A percentile compares a stretch with the other conserved stretches of the same genome.
These are phyloP conservation scores for Pseudofabraea citricarpa DNA, from an alignment of 2,329 filamentous ascomycete species.

Conservation along the genomic window DNA sequence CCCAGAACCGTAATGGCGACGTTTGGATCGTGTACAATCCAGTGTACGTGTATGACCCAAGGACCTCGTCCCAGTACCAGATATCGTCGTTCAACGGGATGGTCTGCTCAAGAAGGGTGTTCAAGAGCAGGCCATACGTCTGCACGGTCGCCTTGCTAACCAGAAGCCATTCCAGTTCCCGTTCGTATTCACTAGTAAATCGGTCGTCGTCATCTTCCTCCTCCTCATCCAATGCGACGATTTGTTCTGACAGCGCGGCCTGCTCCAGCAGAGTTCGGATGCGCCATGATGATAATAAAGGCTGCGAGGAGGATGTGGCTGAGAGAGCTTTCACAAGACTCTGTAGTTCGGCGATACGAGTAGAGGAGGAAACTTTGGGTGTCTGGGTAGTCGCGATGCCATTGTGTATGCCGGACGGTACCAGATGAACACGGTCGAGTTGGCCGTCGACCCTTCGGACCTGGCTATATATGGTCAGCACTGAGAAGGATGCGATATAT, in stretches of 20 bases:
- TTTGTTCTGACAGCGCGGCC: conserved; percentile 48
- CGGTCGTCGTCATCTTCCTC: conserved; percentile 20
- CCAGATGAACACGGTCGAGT: conserved; percentile 57
- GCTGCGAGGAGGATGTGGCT: conserved; percentile 58
- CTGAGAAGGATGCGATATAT: conserved; percentile 6
- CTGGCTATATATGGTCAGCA: conserved; percentile 31
- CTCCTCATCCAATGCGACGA: conserved; percentile 25
- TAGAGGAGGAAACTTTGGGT: conserved; percentile 34
- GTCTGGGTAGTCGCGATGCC: conserved; percentile 22
- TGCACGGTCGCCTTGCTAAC: conserved; percentile 91
- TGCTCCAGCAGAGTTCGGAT: conserved; percentile 60
- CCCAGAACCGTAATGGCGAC: conserved; percentile 70
- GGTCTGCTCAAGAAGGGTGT: conserved; percentile 75
- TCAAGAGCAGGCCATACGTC: conserved; percentile 75
- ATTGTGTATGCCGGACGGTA: conserved; percentile 38
- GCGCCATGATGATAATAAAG: conserved; percentile 53
- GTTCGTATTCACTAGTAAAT: conserved; percentile 52
- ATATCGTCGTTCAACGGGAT: conserved; percentile 81
- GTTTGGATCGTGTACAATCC: conserved; percentile 84
- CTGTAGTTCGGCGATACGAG: conserved; percentile 58
- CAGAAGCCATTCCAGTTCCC: conserved; percentile 84
- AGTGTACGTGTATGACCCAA: conserved; percentile 73
- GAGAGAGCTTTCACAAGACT: conserved; percentile 67
- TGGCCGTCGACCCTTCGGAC: conserved; percentile 60
- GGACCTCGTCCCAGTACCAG: conserved; percentile 91